phyloP scores from a whole-genome alignment of 331 rosid species.

The Quercus tomentella region DNA sequence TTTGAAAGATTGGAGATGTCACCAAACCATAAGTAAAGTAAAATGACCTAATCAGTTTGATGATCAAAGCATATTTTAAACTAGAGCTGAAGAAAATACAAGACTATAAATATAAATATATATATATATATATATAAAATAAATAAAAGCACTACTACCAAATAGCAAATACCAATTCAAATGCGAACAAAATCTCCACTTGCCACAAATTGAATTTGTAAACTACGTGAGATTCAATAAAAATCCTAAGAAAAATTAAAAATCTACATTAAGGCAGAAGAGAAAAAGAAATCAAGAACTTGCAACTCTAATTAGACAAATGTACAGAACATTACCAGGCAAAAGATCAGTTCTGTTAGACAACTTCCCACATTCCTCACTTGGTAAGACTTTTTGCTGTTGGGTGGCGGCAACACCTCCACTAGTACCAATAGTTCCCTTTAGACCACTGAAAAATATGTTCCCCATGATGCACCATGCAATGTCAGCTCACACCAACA shows the following conservation, averaged over 20 bases:
- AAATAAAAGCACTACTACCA: too few species aligned
- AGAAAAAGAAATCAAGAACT: neutral
- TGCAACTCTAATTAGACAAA: neutral
- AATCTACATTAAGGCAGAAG: neutral
- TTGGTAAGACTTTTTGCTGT: slow-evolving; percentile 10
- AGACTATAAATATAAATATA: too few species aligned
- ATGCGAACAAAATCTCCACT: neutral
- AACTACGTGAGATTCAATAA: neutral
- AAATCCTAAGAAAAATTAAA: neutral
- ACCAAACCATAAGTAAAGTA: too few species aligned
- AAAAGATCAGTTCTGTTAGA: slow-evolving; percentile 6
- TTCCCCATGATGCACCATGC: slow-evolving; percentile 16
- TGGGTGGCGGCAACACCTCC: slow-evolving; percentile 14
- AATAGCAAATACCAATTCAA: neutral
- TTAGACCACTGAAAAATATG: slow-evolving; percentile 23
- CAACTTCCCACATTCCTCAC: slow-evolving; percentile 32
- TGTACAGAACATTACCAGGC: slow-evolving; percentile 8
- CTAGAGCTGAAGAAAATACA: neutral
- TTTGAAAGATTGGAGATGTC: neutral
- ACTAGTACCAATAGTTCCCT: slow-evolving; percentile 14
- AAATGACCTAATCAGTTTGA: neutral
- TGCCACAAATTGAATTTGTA: neutral
- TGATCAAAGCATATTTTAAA: neutral
- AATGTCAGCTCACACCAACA: neutral
- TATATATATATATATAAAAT: too few species aligned